Conservation (phyloP, 768 basidiomycete species). For the Lentinula edodes region DNA sequence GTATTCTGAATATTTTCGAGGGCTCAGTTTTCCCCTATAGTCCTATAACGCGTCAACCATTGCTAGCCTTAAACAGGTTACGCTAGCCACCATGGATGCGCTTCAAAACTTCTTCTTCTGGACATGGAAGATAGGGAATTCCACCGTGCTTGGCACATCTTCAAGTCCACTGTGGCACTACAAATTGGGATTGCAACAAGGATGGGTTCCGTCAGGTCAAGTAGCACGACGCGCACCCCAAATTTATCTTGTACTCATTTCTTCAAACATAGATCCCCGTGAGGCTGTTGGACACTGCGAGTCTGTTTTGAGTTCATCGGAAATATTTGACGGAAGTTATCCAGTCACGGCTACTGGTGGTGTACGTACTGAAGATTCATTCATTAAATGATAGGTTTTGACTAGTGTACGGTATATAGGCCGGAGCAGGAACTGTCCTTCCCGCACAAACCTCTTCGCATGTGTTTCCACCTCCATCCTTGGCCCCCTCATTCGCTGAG, state of each 20-base stretch:
- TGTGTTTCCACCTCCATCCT: conserved; percentile 60
- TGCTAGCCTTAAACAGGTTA: conserved; percentile 54
- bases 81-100: conserved; percentile 82
- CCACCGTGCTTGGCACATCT: conserved; percentile 59
- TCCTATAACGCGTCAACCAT: conserved; percentile 57
- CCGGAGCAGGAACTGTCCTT: conserved; percentile 57
- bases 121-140: conserved; percentile 94
- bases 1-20: not conserved
- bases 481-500: conserved; percentile 48
- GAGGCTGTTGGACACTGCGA: conserved; percentile 42
- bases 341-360: conserved; percentile 70
- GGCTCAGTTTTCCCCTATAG: conserved; percentile 18
- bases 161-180: conserved; percentile 85
- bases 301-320: conserved; percentile 28
- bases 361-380: conserved; percentile 18
- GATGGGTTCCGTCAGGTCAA: conserved; percentile 82
- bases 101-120: conserved; percentile 94
- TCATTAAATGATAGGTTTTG: not conserved
- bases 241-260: not conserved
- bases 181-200: conserved; percentile 74
- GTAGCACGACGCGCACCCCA: too few species aligned
- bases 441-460: conserved; percentile 42
- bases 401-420: conserved; percentile 15
- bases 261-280: conserved; percentile 31
- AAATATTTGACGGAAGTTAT: conserved; percentile 48